phyloP scores from a whole-genome alignment of 768 basidiomycete genomes.

The Termitomyces sp. region DNA sequence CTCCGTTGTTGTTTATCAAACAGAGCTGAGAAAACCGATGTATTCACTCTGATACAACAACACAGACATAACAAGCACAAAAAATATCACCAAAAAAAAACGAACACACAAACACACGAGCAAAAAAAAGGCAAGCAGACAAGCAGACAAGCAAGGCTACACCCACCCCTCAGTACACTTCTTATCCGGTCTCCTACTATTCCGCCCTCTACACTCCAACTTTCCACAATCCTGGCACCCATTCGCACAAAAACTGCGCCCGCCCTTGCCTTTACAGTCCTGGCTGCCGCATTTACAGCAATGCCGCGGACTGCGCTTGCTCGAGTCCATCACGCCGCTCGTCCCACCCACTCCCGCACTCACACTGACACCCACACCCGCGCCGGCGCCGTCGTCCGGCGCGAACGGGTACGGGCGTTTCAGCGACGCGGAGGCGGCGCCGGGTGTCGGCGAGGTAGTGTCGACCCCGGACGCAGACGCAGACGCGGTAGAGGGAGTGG shows the following conservation, averaged over 20 bases:
- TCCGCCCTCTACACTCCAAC: conserved; percentile 71
- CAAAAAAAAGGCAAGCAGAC: no score
- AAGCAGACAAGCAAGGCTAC: neutral
- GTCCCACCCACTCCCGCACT: neutral
- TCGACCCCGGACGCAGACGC: neutral
- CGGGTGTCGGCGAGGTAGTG: neutral
- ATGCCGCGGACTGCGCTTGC: conserved; percentile 64
- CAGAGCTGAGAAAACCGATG: neutral
- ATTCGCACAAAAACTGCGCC: conserved; percentile 66
- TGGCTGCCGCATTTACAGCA: conserved; percentile 81
- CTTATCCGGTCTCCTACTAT: conserved; percentile 73
- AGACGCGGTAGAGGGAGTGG: neutral
- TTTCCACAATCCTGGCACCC: conserved; percentile 83
- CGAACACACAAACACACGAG: neutral
- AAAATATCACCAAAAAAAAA: neutral
- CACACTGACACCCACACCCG: neutral
- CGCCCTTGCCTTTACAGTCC: conserved; percentile 82
- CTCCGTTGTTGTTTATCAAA: no score
- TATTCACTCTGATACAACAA: neutral
- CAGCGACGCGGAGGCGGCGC: neutral
- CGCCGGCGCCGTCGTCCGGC: neutral
- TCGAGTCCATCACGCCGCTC: conserved; percentile 29
- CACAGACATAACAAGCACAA: neutral
- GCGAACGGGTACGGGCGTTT: neutral
- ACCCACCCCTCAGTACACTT: conserved; percentile 56